Evolutionary conservation across 2,329 filamentous ascomycete species (phyloP).

Genomic region (Pseudogymnoascus sp.): DNA sequence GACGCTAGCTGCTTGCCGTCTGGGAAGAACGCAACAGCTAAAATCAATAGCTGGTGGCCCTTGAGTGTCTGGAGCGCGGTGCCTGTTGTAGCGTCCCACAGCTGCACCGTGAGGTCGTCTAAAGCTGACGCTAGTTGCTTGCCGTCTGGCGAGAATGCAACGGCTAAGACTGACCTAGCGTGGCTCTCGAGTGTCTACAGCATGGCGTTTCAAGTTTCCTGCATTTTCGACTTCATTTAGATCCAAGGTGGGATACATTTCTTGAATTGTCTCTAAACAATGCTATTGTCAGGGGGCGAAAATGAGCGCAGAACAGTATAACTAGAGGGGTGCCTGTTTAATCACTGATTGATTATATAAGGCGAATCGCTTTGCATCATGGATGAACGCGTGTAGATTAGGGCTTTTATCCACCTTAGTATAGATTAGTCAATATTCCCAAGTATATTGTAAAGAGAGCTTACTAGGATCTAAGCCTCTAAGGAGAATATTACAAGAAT

Average conservation of each 20-base stretch:
- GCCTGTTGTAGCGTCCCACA: too few relatives aligned
- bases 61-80: too few relatives aligned
- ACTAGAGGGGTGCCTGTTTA: conserved; percentile 16
- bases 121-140: too few relatives aligned
- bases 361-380: conserved; percentile 17
- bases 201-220: not conserved
- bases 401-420: not conserved
- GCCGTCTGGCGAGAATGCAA: too few relatives aligned
- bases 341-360: conserved; percentile 11
- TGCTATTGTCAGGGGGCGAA: conserved; percentile 9
- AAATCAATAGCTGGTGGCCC: too few relatives aligned
- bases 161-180: not conserved
- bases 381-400: conserved; percentile 7
- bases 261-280: conserved; percentile 3
- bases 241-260: conserved; percentile 5
- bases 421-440: not conserved
- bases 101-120: too few relatives aligned
- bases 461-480: not conserved
- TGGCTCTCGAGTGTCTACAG: conserved; percentile 10
- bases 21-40: too few relatives aligned
- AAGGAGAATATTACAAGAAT: not conserved
- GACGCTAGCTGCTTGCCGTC: too few relatives aligned
- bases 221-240: not conserved
- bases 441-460: not conserved
- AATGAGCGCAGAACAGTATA: conserved; percentile 15